Base-by-base conservation (phyloP, 2,329 filamentous ascomycete genomes). In the Colletotrichum magnum region DNA sequence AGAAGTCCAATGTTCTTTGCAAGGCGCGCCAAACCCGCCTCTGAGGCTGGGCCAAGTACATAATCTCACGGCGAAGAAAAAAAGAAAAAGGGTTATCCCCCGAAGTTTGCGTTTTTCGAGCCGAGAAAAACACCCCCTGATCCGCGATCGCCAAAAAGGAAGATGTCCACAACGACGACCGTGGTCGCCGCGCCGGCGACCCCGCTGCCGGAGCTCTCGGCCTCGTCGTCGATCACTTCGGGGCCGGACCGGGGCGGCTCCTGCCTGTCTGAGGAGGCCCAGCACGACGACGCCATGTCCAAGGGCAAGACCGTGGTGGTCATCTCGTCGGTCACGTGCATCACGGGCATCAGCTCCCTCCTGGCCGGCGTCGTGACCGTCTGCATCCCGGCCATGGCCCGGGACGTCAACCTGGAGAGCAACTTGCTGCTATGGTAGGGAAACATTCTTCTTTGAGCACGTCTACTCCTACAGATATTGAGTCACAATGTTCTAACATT, bases 261-360 rank as follows among this genome's bases (percentile, higher is more conserved):
- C 6, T 32, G 48, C 12, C 9, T 10, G 3, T 13, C 64, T 1
- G 64, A 62, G 13, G 21, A 26, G 4, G 41, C 16, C 13, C 59
- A 68, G 0, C 47, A 68, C 47, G 59, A 48, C 1, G 59, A 68
- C 10, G 9, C 32, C 26, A 56, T 68, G 2, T 68, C 64, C 5
- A 58, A 53, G n/a, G 53, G 53, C 6, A 68, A 64, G 36, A 64
- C 64, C 24, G 6, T 54, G 36, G 64, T 68, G 2, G 64, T 68
- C 12, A 68, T 68, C 43, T 64, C 64, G 4, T 68, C 64, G 12
- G 64, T 68, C 39, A 64, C 64, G 2, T 58, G 59, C 18, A 68
- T 68, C 18, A 68, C 64, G 13, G 64, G 52, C 28, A 63, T 68
- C 10, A 67, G 50, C 58, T 67, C 64, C 13, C 64, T 67, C 3